phyloP scores from a whole-genome alignment of 2,329 filamentous ascomycete genomes.

The Clonostachys rhizophaga region DNA sequence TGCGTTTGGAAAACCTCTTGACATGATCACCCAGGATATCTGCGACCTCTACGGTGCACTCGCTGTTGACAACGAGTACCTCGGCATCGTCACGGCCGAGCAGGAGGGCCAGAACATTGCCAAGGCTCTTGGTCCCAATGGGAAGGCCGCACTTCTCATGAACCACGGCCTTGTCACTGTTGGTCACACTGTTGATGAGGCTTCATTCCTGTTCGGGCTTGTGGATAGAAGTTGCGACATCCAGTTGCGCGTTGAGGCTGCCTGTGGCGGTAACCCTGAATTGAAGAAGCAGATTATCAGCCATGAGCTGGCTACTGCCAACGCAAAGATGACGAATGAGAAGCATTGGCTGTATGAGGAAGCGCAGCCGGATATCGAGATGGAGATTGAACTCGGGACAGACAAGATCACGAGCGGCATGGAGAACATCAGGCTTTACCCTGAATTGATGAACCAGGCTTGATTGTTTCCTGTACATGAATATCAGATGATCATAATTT shows the following conservation, averaged over 20 bases:
- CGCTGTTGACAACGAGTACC: conserved; percentile 56
- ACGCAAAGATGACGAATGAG: conserved; percentile 39
- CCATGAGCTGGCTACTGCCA: conserved; percentile 30
- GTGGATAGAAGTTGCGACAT: conserved; percentile 66
- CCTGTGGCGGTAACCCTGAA: conserved; percentile 36
- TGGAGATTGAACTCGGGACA: conserved; percentile 36
- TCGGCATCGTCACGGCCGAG: conserved; percentile 49
- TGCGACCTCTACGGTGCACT: conserved; percentile 59
- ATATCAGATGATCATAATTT: too few relatives aligned
- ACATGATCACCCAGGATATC: conserved; percentile 68
- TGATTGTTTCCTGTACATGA: neutral
- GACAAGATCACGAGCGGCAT: conserved; percentile 13
- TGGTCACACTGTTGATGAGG: conserved; percentile 69
- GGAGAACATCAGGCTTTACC: conserved; percentile 12
- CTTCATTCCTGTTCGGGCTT: conserved; percentile 64
- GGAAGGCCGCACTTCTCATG: conserved; percentile 59
- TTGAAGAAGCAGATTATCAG: conserved; percentile 34
- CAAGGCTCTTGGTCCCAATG: conserved; percentile 49
- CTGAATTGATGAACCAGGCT: neutral
- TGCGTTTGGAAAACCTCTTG: conserved; percentile 57
- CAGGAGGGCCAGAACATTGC: conserved; percentile 64
- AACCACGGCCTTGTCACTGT: conserved; percentile 73
- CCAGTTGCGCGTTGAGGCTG: conserved; percentile 65
- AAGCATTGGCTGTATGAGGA: conserved; percentile 38
- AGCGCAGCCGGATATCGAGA: conserved; percentile 39